Evolutionary conservation across 257 asterid genomes (phyloP).

Genomic region (Phtheirospermum japonicum): DNA sequence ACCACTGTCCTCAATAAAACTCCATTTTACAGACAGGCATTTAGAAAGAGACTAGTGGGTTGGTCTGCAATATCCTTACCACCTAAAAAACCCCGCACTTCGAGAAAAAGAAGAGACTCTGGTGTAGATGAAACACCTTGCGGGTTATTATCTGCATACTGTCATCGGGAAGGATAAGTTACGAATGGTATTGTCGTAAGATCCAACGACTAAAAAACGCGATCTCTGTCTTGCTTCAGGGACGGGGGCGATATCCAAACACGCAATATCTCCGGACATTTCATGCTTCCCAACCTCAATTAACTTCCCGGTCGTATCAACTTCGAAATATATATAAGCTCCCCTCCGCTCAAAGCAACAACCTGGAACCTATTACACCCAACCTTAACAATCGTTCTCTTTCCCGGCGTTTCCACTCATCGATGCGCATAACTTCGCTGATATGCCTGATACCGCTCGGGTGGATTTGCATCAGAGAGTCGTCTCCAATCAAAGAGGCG

Average conservation of each 20-base stretch:
- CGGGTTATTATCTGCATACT: conserved; percentile 86
- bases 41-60: conserved; percentile 91
- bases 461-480: conserved; percentile 98
- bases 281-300: conserved; percentile 99
- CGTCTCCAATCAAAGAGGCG: conserved; percentile 96
- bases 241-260: conserved; percentile 98
- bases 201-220: conserved; percentile 97
- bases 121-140: conserved; percentile 98
- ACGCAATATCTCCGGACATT: conserved; percentile 98
- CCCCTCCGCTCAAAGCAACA: conserved; percentile 98
- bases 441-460: conserved; percentile 98
- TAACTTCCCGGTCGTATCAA: conserved; percentile 95
- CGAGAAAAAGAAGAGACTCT: conserved; percentile 92
- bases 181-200: conserved; percentile 94
- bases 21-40: conserved; percentile 92
- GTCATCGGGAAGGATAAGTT: conserved; percentile 92
- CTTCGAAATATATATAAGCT: conserved; percentile 95
- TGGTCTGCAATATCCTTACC: conserved; percentile 99
- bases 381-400: conserved; percentile 95
- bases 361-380: conserved; percentile 97
- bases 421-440: conserved; percentile 95
- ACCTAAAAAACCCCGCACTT: conserved; percentile 95
- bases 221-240: conserved; percentile 99
- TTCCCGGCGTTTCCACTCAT: conserved; percentile 99
- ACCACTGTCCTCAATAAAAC: conserved; percentile 94